Evolutionary conservation across 345 rosid species (phyloP).

Genomic region (Populus davidiana): DNA sequence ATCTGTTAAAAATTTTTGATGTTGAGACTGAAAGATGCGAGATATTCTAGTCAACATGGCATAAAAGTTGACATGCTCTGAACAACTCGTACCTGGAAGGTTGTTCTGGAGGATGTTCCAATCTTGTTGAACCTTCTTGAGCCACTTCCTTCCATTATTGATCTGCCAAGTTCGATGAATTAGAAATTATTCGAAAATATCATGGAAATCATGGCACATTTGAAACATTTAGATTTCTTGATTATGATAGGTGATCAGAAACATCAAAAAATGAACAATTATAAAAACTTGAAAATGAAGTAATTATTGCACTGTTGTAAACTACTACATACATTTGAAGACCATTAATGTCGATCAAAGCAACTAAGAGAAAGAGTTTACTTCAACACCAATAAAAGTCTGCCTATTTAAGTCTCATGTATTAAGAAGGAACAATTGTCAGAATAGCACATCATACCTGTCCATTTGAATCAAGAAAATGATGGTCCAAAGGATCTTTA

Average conservation of each 20-base stretch:
- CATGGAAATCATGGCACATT: background rate
- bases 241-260: background rate
- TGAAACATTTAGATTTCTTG: background rate
- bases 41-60: background rate
- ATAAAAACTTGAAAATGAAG: background rate
- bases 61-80: constrained; percentile 1
- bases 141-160: constrained; percentile 77
- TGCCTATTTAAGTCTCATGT: background rate
- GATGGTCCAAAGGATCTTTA: constrained; percentile 80
- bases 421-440: background rate
- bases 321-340: background rate
- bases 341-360: background rate
- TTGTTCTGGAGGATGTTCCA: constrained; percentile 97
- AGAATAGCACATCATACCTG: constrained; percentile 44
- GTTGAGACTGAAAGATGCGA: constrained; percentile 3
- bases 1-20: constrained; percentile 44
- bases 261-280: background rate
- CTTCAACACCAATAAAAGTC: background rate
- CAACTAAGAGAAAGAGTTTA: background rate
- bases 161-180: constrained; percentile 42
- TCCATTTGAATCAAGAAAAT: constrained; percentile 57
- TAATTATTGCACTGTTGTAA: background rate
- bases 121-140: constrained; percentile 94
- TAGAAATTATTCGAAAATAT: background rate
- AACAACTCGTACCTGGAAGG: constrained; percentile 70